phyloP scores from a whole-genome alignment of 2,329 filamentous ascomycete species.

The Fusarium fujikuroi region DNA sequence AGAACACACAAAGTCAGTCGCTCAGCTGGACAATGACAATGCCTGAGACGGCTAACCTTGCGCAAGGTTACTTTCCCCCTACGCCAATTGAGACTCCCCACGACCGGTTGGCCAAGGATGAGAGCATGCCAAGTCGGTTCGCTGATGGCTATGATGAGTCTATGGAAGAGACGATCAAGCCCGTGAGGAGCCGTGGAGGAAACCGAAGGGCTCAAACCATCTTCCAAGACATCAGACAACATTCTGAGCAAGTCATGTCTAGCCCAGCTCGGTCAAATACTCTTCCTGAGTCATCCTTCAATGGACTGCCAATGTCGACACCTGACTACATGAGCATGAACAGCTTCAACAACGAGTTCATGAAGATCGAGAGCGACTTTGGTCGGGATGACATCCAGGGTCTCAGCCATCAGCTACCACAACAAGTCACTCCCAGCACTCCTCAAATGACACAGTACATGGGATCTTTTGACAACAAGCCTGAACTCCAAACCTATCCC shows the following conservation, averaged over 20 bases:
- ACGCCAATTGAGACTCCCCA: slow-evolving; percentile 75
- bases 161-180: slow-evolving; percentile 74
- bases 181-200: slow-evolving; percentile 54
- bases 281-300: slow-evolving; percentile 60
- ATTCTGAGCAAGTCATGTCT: slow-evolving; percentile 63
- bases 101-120: slow-evolving; percentile 56
- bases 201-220: slow-evolving; percentile 60
- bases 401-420: slow-evolving; percentile 56
- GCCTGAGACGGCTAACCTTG: slow-evolving; percentile 12
- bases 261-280: slow-evolving; percentile 66
- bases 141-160: slow-evolving; percentile 71
- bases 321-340: slow-evolving; percentile 68
- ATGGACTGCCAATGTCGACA: slow-evolving; percentile 63
- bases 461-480: slow-evolving; percentile 56
- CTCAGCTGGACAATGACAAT: slow-evolving; percentile 7
- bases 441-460: slow-evolving; percentile 58
- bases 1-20: slow-evolving; percentile 68
- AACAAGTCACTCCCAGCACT: slow-evolving; percentile 64
- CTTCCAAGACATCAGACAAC: slow-evolving; percentile 69
- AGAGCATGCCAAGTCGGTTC: slow-evolving; percentile 61
- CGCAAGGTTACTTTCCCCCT: slow-evolving; percentile 70
- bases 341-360: slow-evolving; percentile 57
- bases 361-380: slow-evolving; percentile 52
- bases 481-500: slow-evolving; percentile 51
- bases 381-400: slow-evolving; percentile 48